A percentile compares a stretch with the other conserved stretches of the same genome.
These are phyloP conservation scores for Metschnikowia lachancei DNA, from an alignment of 805 yeast genomes.

Conservation along the genomic window DNA sequence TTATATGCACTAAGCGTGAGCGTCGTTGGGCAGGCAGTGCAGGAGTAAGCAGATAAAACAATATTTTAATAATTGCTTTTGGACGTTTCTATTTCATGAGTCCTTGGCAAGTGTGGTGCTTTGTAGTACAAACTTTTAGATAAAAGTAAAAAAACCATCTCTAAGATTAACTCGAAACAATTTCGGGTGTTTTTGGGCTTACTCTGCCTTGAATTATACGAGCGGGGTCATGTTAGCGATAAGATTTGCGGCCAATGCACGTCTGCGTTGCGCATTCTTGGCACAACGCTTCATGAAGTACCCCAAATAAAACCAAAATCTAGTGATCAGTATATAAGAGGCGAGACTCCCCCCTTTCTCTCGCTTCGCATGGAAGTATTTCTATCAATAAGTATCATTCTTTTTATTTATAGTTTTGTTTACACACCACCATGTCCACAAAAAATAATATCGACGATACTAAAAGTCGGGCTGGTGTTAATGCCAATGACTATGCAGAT, in stretches of 20 bases:
- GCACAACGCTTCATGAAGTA: slow-evolving; percentile 13
- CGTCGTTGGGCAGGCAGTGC: not conserved
- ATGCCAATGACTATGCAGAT: slow-evolving; percentile 8
- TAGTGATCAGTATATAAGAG: slow-evolving; percentile 5
- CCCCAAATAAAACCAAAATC: slow-evolving; percentile 1
- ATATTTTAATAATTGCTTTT: too few relatives aligned
- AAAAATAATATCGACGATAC: not conserved
- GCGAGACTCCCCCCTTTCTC: not conserved
- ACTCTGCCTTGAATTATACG: not conserved
- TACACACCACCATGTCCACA: slow-evolving; percentile 2
- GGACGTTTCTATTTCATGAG: too few relatives aligned
- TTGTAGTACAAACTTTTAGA: too few relatives aligned
- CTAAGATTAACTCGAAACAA: too few relatives aligned
- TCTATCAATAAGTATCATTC: not conserved
- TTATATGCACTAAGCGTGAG: not conserved
- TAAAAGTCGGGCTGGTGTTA: slow-evolving; percentile 3
- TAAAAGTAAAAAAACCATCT: too few relatives aligned
- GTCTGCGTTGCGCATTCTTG: slow-evolving; percentile 14
- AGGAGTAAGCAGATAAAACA: slow-evolving; percentile 4
- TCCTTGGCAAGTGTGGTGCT: too few relatives aligned
- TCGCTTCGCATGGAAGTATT: not conserved
- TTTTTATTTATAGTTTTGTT: not conserved
- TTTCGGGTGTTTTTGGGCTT: too few relatives aligned
- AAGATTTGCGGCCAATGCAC: slow-evolving; percentile 4
- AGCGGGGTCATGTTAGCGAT: not conserved